These are phyloP conservation scores for Ganoderma lucidum DNA, from an alignment of 1,284 basidiomycete genomes.

Conservation along the genomic window DNA sequence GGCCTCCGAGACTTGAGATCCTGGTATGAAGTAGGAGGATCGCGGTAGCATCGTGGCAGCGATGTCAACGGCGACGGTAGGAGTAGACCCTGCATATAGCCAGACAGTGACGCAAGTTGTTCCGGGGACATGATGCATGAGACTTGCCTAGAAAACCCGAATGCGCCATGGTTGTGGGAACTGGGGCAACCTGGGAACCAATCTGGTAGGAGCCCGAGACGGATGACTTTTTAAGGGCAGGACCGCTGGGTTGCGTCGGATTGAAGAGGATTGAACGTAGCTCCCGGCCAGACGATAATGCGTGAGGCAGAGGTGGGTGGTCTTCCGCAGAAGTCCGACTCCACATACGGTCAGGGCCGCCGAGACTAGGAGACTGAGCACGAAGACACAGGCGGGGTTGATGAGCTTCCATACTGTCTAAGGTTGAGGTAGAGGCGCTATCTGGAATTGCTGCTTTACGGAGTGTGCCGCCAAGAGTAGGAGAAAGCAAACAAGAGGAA, in stretches of 20 bases:
- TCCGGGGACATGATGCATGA: not conserved
- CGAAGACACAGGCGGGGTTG: not conserved
- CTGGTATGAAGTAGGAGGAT: not conserved
- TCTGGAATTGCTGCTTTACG: not conserved
- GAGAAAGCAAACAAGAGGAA: not conserved
- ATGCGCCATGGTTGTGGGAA: not conserved
- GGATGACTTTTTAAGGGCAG: not conserved
- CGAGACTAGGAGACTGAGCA: not conserved
- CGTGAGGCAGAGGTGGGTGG: not conserved
- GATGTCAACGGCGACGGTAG: too few species aligned
- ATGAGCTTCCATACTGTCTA: not conserved
- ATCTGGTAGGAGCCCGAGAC: not conserved
- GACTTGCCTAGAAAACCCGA: not conserved
- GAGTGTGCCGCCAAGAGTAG: not conserved
- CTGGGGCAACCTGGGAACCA: not conserved
- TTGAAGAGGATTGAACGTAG: constrained; percentile 16
- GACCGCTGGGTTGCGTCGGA: not conserved
- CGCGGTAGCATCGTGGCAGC: not conserved
- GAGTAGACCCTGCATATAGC: not conserved
- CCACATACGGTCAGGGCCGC: not conserved
- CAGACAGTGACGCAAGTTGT: not conserved
- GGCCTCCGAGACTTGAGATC: constrained; percentile 6
- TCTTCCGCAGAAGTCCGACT: not conserved
- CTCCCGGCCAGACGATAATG: not conserved
- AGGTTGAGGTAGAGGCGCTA: not conserved